These are phyloP conservation scores for Dendrobium chrysotoxum DNA, from an alignment of 106 monocot species.

Conservation along the genomic window DNA sequence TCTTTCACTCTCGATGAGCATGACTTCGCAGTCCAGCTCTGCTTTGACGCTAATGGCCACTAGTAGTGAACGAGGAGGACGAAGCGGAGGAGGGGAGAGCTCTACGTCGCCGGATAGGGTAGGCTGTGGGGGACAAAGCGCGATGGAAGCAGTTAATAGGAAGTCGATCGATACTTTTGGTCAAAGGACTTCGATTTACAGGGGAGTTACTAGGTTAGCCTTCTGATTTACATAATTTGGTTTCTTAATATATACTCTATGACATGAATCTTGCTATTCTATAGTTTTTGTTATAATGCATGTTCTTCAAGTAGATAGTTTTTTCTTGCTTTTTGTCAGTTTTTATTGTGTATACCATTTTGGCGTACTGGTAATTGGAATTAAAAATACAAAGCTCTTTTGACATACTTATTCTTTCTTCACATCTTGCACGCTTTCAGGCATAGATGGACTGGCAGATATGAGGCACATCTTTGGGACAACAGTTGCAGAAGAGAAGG, in stretches of 20 bases:
- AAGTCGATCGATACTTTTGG: conserved; percentile 91
- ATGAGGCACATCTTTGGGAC: conserved; percentile 53
- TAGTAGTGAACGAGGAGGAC: too few species aligned
- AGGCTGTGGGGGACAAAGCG: conserved; percentile 19
- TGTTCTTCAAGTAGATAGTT: too few species aligned
- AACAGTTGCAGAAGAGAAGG: conserved; percentile 46
- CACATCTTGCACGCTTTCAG: conserved; percentile 7
- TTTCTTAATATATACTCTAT: too few species aligned
- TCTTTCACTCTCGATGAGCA: conserved; percentile 70
- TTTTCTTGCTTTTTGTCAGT: too few species aligned
- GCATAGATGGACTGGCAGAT: conserved; percentile 47
- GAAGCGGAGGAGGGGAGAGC: conserved; percentile 21
- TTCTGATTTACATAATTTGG: not conserved
- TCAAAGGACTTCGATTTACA: conserved; percentile 90
- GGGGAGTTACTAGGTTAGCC: conserved; percentile 82
- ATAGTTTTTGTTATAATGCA: too few species aligned
- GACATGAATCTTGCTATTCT: too few species aligned
- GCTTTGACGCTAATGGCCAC: conserved; percentile 29
- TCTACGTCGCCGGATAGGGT: conserved; percentile 32
- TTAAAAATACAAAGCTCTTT: not conserved
- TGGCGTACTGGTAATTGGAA: not conserved
- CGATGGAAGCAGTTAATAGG: conserved; percentile 34
- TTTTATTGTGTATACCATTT: too few species aligned
- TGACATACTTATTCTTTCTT: not conserved
- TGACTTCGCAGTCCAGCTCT: conserved; percentile 57